A percentile compares a stretch with the other conserved stretches of the same genome.
Conservation (phyloP, 2,329 filamentous ascomycete species). For the Penicillium olsonii region DNA sequence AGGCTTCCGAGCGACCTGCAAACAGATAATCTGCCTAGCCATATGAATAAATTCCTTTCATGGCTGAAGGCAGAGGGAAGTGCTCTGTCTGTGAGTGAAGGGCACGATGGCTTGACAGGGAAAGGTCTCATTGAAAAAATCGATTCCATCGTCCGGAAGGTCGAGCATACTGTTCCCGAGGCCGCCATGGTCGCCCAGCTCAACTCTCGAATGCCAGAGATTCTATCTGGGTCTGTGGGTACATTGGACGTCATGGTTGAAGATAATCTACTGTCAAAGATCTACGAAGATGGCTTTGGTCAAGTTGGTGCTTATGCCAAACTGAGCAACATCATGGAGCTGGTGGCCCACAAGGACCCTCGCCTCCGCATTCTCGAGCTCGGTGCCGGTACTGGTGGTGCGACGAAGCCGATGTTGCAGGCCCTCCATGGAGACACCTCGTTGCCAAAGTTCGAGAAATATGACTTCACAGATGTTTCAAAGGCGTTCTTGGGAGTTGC, state of each 20-base stretch:
- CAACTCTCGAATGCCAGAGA: neutral
- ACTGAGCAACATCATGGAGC: neutral
- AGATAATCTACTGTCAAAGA: neutral
- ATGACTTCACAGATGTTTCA: neutral
- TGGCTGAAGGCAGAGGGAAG: no score
- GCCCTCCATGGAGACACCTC: no score
- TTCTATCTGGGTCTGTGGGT: neutral
- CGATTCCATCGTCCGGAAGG: no score
- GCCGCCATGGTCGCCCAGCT: neutral
- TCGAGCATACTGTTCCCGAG: neutral
- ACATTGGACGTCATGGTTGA: neutral
- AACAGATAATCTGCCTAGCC: no score
- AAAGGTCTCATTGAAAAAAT: no score
- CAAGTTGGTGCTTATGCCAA: neutral
- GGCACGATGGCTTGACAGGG: no score
- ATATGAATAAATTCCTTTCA: no score
- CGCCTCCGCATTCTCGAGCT: slow-evolving; percentile 4
- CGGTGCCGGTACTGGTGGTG: slow-evolving; percentile 12
- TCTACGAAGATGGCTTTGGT: neutral
- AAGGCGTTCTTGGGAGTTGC: neutral
- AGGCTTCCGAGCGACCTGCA: no score
- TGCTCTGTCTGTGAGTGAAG: no score
- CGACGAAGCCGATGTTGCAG: no score
- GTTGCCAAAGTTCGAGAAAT: no score
- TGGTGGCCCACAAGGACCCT: slow-evolving; percentile 2